phyloP scores from a whole-genome alignment of 345 rosid species.

The Nasturtium officinale region DNA sequence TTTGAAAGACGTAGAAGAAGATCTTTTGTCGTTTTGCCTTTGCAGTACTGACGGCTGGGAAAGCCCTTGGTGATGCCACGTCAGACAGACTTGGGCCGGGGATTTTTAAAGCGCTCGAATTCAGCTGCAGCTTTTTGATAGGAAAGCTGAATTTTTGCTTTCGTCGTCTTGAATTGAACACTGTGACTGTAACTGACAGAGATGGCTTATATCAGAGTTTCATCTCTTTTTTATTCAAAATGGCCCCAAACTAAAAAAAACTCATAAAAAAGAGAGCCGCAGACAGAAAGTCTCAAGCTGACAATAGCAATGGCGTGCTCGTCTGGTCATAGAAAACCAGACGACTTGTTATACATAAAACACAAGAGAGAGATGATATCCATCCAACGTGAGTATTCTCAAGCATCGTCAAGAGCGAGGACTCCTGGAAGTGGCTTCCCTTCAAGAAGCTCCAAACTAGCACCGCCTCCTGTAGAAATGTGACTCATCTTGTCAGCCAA shows the following conservation, averaged over 20 bases:
- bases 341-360: constrained; percentile 24
- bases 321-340: constrained; percentile 29
- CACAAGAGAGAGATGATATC: constrained; percentile 23
- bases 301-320: constrained; percentile 13
- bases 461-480: constrained; percentile 93
- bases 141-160: too few species aligned
- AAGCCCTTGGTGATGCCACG: constrained; percentile 32
- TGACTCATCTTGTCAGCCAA: constrained; percentile 83
- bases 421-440: constrained; percentile 89
- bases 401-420: constrained; percentile 76
- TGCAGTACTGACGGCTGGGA: background rate
- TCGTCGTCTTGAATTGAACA: background rate
- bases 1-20: background rate
- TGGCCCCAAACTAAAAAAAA: constrained; percentile 14
- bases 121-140: too few species aligned
- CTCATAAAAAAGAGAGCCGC: constrained; percentile 28
- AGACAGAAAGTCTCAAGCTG: constrained; percentile 30
- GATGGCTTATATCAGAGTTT: constrained; percentile 8
- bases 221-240: constrained; percentile 7
- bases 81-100: constrained; percentile 28
- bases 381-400: background rate
- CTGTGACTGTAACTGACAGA: too few species aligned
- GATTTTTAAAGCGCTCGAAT: background rate
- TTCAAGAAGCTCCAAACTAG: constrained; percentile 86
- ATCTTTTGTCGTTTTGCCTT: constrained; percentile 17